Evolutionary conservation across 192 early-diverging fungal genomes (phyloP).

Genomic region (Spizellomyces punctatus): DNA sequence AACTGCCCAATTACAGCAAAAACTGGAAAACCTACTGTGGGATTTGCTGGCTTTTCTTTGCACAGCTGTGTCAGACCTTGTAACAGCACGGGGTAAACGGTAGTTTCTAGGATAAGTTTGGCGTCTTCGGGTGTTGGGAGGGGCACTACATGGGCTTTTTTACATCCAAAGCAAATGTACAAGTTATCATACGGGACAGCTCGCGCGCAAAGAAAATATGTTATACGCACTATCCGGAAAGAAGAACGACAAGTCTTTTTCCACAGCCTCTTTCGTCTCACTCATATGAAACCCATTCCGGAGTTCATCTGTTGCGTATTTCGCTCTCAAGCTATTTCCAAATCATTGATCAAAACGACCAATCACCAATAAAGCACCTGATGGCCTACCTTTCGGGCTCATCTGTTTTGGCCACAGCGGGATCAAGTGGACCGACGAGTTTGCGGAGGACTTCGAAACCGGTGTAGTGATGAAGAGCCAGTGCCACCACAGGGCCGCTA

Average conservation of each 20-base stretch:
- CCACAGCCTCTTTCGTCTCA: conserved; percentile 20
- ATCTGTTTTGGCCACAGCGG: conserved; percentile 27
- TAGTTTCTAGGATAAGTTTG: conserved; percentile 44
- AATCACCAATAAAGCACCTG: too few relatives aligned
- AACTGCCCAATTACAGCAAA: neutral
- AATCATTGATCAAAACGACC: neutral
- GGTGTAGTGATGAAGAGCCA: conserved; percentile 39
- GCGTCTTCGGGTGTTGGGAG: conserved; percentile 37
- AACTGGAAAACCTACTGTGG: conserved; percentile 34
- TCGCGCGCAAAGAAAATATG: too few relatives aligned
- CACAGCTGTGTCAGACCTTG: conserved; percentile 56
- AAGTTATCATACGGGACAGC: neutral
- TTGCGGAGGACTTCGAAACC: conserved; percentile 34
- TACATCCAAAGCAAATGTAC: neutral
- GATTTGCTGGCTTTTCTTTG: conserved; percentile 58
- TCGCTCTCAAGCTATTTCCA: conserved; percentile 26
- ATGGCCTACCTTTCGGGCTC: conserved; percentile 36
- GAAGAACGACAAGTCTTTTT: conserved; percentile 42
- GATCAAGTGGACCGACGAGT: conserved; percentile 35
- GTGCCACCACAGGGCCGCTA: conserved; percentile 42
- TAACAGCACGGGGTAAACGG: conserved; percentile 50
- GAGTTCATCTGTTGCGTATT: conserved; percentile 29
- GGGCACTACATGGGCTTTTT: conserved; percentile 28
- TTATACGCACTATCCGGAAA: conserved; percentile 50
- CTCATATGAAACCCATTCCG: conserved; percentile 43